Evolutionary conservation across 2,329 filamentous ascomycete species (phyloP).

Genomic region (Periconia macrospinosa): DNA sequence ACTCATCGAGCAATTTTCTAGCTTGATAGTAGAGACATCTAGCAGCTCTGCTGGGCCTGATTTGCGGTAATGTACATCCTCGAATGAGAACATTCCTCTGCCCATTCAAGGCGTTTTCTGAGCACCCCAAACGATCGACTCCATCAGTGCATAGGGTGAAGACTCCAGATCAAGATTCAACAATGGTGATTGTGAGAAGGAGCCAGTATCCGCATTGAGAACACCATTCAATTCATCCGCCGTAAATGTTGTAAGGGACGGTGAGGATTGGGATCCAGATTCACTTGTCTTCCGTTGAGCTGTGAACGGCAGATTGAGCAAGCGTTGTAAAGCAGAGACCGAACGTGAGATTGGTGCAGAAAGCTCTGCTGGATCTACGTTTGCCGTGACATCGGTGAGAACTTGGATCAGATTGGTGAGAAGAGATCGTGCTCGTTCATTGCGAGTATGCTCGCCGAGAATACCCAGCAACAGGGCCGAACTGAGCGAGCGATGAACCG

Average conservation of each 20-base stretch:
- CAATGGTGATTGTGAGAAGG: conserved; percentile 39
- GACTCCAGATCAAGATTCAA: conserved; percentile 45
- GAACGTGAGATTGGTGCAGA: conserved; percentile 52
- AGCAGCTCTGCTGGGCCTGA: no score
- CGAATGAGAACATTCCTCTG: no score
- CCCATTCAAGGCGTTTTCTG: conserved; percentile 31
- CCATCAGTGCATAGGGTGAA: conserved; percentile 52
- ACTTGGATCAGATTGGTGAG: conserved; percentile 51
- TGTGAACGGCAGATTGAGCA: conserved; percentile 37
- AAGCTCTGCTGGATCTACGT: conserved; percentile 51
- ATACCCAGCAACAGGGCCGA: conserved; percentile 50
- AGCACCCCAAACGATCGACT: conserved; percentile 51
- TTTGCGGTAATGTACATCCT: no score
- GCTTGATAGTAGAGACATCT: no score
- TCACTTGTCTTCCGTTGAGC: conserved; percentile 27
- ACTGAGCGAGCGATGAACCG: conserved; percentile 47
- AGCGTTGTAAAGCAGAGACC: conserved; percentile 48
- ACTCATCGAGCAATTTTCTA: no score
- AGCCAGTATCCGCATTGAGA: conserved; percentile 34
- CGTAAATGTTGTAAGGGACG: conserved; percentile 35
- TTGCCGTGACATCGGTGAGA: conserved; percentile 51
- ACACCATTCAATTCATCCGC: conserved; percentile 42
- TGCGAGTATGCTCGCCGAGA: conserved; percentile 48
- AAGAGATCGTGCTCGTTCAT: conserved; percentile 49
- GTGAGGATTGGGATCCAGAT: conserved; percentile 34